Evolutionary conservation across 2,329 filamentous ascomycete species (phyloP).

Genomic region (Tolypocladium tundrense): DNA sequence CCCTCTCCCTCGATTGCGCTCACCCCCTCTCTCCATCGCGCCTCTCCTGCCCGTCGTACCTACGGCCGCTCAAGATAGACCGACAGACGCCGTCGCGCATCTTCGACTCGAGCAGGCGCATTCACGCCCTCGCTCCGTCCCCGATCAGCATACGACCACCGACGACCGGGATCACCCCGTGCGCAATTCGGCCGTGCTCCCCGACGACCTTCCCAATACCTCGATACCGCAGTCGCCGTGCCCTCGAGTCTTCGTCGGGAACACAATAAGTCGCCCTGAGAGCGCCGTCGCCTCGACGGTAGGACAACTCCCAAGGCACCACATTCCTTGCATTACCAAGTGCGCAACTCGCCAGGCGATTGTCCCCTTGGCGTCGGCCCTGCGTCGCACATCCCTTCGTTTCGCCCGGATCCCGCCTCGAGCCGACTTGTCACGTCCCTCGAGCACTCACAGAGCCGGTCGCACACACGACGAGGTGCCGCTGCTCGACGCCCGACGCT

Average conservation of each 20-base stretch:
- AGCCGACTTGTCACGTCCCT: not conserved
- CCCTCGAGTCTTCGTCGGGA: not conserved
- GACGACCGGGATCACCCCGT: not conserved
- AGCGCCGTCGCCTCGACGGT: not conserved
- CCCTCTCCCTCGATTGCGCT: not conserved
- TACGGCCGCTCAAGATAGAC: not conserved
- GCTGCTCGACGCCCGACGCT: slow-evolving; percentile 1
- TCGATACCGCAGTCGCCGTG: not conserved
- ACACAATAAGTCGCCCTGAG: not conserved
- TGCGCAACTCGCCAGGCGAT: not conserved
- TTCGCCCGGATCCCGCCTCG: not conserved
- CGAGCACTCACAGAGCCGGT: not conserved
- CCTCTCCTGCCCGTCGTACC: not conserved
- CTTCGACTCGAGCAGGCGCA: not conserved
- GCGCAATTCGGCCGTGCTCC: not conserved
- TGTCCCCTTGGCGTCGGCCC: not conserved
- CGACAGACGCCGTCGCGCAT: not conserved
- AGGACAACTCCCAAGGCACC: not conserved
- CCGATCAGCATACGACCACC: not conserved
- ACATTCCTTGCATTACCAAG: not conserved
- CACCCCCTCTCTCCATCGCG: not conserved
- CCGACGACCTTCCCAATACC: not conserved
- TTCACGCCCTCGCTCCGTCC: not conserved
- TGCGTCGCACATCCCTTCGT: not conserved
- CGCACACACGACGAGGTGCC: not conserved